phyloP scores from a whole-genome alignment of 2,329 filamentous ascomycete genomes.

The Ophiostoma montium region DNA sequence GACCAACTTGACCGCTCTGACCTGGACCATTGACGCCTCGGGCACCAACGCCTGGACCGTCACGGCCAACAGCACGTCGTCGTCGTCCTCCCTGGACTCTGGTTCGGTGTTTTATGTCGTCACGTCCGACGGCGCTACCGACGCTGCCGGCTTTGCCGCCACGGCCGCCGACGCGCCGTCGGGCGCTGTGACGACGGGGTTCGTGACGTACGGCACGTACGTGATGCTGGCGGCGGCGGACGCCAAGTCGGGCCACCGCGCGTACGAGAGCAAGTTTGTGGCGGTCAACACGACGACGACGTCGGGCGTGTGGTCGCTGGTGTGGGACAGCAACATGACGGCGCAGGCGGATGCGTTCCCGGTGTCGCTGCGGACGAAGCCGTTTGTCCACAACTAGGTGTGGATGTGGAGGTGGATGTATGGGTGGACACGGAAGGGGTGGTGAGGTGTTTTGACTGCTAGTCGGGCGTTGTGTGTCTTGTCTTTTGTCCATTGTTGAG shows the following conservation, averaged over 20 bases:
- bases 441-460: no score
- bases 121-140: neutral
- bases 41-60: slow-evolving; percentile 4
- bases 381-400: no score
- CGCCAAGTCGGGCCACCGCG: neutral
- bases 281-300: neutral
- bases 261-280: slow-evolving; percentile 7
- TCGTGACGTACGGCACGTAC: slow-evolving; percentile 5
- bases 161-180: neutral
- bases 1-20: slow-evolving; percentile 3
- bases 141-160: neutral
- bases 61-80: neutral
- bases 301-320: slow-evolving; percentile 8
- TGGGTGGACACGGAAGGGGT: no score
- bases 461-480: no score
- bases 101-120: slow-evolving; percentile 1
- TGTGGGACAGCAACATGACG: slow-evolving; percentile 10
- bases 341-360: neutral
- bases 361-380: no score
- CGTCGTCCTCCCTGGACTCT: neutral
- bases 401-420: no score
- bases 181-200: neutral
- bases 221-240: neutral
- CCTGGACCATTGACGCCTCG: slow-evolving; percentile 6
- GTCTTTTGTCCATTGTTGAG: no score